Base-by-base conservation (phyloP, 768 basidiomycete species). In the Basidioascus undulatus region DNA sequence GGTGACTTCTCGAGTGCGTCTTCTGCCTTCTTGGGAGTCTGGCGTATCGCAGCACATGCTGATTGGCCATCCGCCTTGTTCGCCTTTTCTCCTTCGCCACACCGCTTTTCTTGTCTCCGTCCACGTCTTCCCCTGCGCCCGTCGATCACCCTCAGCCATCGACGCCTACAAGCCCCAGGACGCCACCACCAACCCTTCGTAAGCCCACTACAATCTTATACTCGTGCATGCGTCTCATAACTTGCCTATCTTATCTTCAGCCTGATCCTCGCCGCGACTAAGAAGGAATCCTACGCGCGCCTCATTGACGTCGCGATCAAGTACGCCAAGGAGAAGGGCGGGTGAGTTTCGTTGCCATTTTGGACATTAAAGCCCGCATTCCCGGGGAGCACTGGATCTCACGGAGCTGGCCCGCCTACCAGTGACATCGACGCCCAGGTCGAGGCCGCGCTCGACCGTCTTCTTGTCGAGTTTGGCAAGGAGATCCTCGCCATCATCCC, bases 91-190 rank as follows among this genome's bases (percentile, higher is more conserved):
- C 48, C 20, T 32, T 45, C 23, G 34, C 46, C 24, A 35, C 47
- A 35, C 47, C 32, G 44, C 12, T 37, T 28, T 48, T 32, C 37
- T 35, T 30, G 15, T 28, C 32, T 16, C 24, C 42, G 34, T 18
- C 19, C 35, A 27, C 42, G 23, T 33, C 26, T 26, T n/a, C n/a
- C 34, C 34, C 31, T 37, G 37, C n/a, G 1, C n/a, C 26, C 21
- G 31, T 16, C 32, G 7, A 6, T n/a, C 20, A 11, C 20, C 11
- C 51, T 48, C 58, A 86, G 82, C 78, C 49, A 92, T 94, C 67
- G 84, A 75, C 63, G 74, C 68, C 47, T 94, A 89, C 74, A 87
- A 92, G 65, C 89, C 89, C 51, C 84, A 80, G 74, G 89, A 94
- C 66, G 89, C 89, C 18, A 96, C 92, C 34, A 98, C 92, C 49